These are phyloP conservation scores for Verticillium tricorpus DNA, from an alignment of 2,329 filamentous ascomycete genomes.

Conservation along the genomic window DNA sequence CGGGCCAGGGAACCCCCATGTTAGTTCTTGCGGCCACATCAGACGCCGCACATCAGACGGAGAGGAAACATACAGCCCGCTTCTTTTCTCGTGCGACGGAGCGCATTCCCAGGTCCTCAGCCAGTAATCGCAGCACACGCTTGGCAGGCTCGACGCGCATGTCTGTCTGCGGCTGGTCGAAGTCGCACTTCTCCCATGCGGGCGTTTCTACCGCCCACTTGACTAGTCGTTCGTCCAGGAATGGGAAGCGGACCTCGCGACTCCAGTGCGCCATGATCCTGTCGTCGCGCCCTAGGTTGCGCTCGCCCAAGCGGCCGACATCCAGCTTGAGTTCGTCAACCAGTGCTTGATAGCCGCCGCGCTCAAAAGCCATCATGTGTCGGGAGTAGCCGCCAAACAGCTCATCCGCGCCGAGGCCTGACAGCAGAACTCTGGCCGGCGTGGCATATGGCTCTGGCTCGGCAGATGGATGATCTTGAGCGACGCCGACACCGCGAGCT, in stretches of 20 bases:
- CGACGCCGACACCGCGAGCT: constrained; percentile 62
- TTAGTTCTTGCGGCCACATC: constrained; percentile 2
- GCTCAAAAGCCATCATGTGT: constrained; percentile 71
- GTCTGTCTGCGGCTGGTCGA: constrained; percentile 30
- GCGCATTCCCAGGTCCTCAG: constrained; percentile 67
- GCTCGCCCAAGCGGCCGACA: constrained; percentile 77
- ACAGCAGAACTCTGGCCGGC: constrained; percentile 77
- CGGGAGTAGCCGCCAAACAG: constrained; percentile 91
- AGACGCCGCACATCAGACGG: neutral
- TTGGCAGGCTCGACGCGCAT: constrained; percentile 69
- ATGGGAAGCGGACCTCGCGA: constrained; percentile 85
- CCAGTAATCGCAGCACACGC: constrained; percentile 71
- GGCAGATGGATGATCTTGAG: constrained; percentile 25
- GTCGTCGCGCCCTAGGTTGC: constrained; percentile 94
- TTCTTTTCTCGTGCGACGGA: constrained; percentile 84
- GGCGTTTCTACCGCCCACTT: constrained; percentile 70
- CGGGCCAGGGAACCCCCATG: neutral
- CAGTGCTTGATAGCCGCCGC: constrained; percentile 65
- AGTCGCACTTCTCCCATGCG: constrained; percentile 85
- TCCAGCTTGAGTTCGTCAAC: constrained; percentile 82
- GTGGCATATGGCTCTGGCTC: constrained; percentile 51
- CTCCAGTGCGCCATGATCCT: constrained; percentile 86
- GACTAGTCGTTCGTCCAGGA: constrained; percentile 82
- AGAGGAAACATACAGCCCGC: constrained; percentile 60
- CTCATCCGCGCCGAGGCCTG: constrained; percentile 92